These are phyloP conservation scores for Erodium maritimum DNA, from an alignment of 345 rosid genomes.

Conservation along the genomic window DNA sequence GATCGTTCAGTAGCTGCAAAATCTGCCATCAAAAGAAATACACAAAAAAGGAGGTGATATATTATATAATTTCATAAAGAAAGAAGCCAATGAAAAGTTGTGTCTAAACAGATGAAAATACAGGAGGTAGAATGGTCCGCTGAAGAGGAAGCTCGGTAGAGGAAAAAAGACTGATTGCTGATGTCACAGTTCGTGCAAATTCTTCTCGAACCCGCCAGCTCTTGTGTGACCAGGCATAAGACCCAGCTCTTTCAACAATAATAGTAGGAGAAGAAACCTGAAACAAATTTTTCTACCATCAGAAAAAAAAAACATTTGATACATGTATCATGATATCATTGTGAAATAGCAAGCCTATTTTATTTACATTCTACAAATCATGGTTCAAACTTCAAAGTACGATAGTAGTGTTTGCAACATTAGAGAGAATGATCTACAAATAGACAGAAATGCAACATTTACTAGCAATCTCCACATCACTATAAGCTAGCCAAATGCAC, in stretches of 20 bases:
- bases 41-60: not conserved
- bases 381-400: too few species aligned
- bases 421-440: not conserved
- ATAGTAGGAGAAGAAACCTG: constrained; percentile 98
- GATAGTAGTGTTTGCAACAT: too few species aligned
- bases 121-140: constrained; percentile 89
- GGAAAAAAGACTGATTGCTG: constrained; percentile 85
- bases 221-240: constrained; percentile 86
- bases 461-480: not conserved
- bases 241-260: constrained; percentile 94
- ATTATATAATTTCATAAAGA: too few species aligned
- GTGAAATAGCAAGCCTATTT: too few species aligned
- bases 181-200: constrained; percentile 88
- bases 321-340: too few species aligned
- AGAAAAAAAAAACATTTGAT: too few species aligned
- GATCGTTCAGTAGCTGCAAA: constrained; percentile 84
- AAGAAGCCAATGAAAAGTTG: not conserved
- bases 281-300: not conserved
- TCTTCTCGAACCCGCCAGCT: constrained; percentile 99
- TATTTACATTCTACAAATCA: too few species aligned
- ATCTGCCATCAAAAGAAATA: constrained; percentile 34
- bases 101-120: constrained; percentile 19
- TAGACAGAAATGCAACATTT: not conserved
- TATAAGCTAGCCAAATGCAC: not conserved
- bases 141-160: constrained; percentile 96